phyloP scores from a whole-genome alignment of 371 early-diverging fungal species.

The Lichtheimia corymbifera region DNA sequence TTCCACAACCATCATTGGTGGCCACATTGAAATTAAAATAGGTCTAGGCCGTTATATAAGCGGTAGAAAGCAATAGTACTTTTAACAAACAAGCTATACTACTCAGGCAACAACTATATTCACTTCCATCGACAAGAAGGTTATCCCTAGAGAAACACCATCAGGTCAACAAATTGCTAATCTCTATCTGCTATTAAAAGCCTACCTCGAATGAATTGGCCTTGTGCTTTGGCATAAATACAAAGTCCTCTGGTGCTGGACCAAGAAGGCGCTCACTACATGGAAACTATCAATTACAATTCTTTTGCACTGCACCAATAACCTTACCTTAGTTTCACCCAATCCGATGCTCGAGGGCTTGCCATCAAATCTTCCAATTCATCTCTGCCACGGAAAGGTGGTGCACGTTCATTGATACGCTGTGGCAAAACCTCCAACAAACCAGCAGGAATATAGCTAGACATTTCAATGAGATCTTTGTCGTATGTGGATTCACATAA shows the following conservation, averaged over 20 bases:
- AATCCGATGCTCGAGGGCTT: slow-evolving; percentile 76
- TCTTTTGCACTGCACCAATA: background rate
- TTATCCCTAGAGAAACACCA: too few relatives aligned
- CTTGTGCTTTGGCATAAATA: slow-evolving; percentile 93
- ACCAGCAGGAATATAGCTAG: slow-evolving; percentile 87
- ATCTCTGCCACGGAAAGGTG: slow-evolving; percentile 83
- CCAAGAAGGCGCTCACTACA: slow-evolving; percentile 78
- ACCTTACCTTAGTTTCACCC: slow-evolving; percentile 80
- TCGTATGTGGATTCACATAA: too few relatives aligned
- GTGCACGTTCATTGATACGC: slow-evolving; percentile 89
- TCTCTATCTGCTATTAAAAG: too few relatives aligned
- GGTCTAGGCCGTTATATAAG: too few relatives aligned
- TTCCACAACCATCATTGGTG: too few relatives aligned
- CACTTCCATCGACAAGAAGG: too few relatives aligned
- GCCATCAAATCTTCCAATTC: slow-evolving; percentile 96
- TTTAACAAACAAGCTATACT: too few relatives aligned
- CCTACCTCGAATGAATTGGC: slow-evolving; percentile 78
- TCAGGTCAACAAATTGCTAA: too few relatives aligned
- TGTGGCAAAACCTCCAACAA: slow-evolving; percentile 89
- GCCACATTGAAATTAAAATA: too few relatives aligned
- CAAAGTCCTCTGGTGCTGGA: slow-evolving; percentile 83
- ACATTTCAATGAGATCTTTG: too few relatives aligned
- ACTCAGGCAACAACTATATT: too few relatives aligned
- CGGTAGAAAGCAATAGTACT: too few relatives aligned
- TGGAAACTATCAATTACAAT: background rate